A percentile compares a stretch with the other conserved stretches of the same genome.
These are phyloP conservation scores for Ulmus americana DNA, from an alignment of 331 rosid genomes.

Conservation along the genomic window DNA sequence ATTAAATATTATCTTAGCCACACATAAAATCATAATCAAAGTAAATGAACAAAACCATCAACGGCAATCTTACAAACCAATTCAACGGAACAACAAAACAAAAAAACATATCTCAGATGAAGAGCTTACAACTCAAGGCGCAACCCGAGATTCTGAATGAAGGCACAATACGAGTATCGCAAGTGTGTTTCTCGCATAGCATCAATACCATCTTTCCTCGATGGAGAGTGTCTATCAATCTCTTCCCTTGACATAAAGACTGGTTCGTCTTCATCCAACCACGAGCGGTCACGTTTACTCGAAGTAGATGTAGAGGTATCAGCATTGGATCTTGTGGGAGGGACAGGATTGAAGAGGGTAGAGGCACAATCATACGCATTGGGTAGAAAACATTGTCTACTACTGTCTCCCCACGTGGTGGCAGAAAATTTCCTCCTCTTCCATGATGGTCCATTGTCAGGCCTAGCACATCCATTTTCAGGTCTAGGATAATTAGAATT, in stretches of 20 bases:
- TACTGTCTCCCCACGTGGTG: slow-evolving; percentile 56
- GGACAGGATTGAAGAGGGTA: slow-evolving; percentile 27
- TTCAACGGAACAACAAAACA: no score
- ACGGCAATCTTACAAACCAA: not conserved
- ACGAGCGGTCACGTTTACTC: slow-evolving; percentile 48
- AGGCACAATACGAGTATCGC: slow-evolving; percentile 91
- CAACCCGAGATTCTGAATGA: slow-evolving; percentile 84
- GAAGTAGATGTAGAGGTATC: slow-evolving; percentile 45
- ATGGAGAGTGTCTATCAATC: slow-evolving; percentile 90
- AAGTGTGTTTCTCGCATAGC: slow-evolving; percentile 70
- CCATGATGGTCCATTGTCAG: slow-evolving; percentile 40
- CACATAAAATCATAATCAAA: not conserved
- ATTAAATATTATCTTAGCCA: not conserved
- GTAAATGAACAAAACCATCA: slow-evolving; percentile 1
- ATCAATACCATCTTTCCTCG: slow-evolving; percentile 93
- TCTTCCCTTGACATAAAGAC: slow-evolving; percentile 85
- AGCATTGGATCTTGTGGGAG: slow-evolving; percentile 40
- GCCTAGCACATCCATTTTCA: slow-evolving; percentile 29
- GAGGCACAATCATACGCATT: slow-evolving; percentile 30
- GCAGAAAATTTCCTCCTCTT: slow-evolving; percentile 73
- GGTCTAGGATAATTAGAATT: slow-evolving; percentile 33
- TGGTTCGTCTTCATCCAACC: slow-evolving; percentile 67
- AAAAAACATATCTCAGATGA: not conserved
- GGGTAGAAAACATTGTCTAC: slow-evolving; percentile 44
- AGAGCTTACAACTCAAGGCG: slow-evolving; percentile 81